These are phyloP conservation scores for Fusarium sp. DNA, from an alignment of 2,329 filamentous ascomycete species.

Conservation along the genomic window DNA sequence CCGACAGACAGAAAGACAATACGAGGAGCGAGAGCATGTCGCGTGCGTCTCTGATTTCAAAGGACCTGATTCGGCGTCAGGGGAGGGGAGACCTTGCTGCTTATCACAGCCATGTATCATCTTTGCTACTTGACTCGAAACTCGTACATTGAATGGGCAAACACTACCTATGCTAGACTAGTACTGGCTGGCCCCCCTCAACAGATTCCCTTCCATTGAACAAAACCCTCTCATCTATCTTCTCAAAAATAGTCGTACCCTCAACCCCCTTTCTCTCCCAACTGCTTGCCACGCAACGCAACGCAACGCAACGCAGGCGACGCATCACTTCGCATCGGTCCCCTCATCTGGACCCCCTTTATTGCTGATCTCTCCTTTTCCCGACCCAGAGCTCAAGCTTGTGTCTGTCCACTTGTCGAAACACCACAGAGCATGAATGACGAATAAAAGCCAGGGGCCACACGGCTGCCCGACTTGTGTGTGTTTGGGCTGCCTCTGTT, in stretches of 20 bases:
- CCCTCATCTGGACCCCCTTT: conserved; percentile 3
- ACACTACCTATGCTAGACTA: background rate
- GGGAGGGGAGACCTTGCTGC: conserved; percentile 7
- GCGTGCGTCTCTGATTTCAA: conserved; percentile 19
- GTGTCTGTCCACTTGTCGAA: conserved; percentile 10
- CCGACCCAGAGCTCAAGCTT: background rate
- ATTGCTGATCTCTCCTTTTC: conserved; percentile 16
- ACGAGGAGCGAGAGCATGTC: conserved; percentile 14
- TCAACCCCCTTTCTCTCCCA: background rate
- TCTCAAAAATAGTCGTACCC: background rate
- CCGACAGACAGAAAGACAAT: background rate
- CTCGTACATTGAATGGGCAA: background rate
- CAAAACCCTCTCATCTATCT: conserved; percentile 20
- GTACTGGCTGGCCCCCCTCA: background rate
- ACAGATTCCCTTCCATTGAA: conserved; percentile 3
- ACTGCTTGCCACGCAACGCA: conserved; percentile 20
- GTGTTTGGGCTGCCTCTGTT: background rate
- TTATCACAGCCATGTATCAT: background rate
- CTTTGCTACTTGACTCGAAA: background rate
- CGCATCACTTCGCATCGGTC: conserved; percentile 14
- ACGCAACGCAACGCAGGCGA: conserved; percentile 2
- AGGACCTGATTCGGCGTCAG: conserved; percentile 27
- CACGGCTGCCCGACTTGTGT: background rate
- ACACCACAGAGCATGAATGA: conserved; percentile 16
- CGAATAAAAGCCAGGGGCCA: background rate